Conservation (phyloP, 2,329 filamentous ascomycete genomes). For the Periconia sp. region DNA sequence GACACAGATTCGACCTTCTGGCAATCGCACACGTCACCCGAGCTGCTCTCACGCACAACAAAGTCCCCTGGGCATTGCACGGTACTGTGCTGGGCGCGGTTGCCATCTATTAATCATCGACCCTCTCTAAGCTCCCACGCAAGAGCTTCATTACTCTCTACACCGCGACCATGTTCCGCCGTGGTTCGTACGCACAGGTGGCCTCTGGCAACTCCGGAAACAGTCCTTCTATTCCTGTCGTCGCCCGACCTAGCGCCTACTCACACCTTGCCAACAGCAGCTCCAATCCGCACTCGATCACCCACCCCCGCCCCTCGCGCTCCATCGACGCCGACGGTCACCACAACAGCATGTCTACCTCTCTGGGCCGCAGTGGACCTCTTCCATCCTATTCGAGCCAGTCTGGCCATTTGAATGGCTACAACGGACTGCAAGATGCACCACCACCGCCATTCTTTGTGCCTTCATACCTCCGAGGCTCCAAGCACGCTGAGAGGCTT, state of each 20-base stretch:
- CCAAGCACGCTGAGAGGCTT: slow-evolving; percentile 78
- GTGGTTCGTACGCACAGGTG: slow-evolving; percentile 68
- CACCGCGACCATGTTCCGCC: slow-evolving; percentile 45
- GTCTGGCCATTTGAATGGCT: slow-evolving; percentile 45
- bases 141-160: slow-evolving; percentile 6
- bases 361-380: slow-evolving; percentile 50
- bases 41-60: neutral
- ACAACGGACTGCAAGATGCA: slow-evolving; percentile 29
- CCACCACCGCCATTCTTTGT: slow-evolving; percentile 68
- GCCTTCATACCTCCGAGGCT: slow-evolving; percentile 81
- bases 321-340: slow-evolving; percentile 58
- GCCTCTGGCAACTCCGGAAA: slow-evolving; percentile 56
- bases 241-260: slow-evolving; percentile 52
- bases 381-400: slow-evolving; percentile 57
- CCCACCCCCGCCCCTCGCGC: slow-evolving; percentile 42
- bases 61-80: neutral
- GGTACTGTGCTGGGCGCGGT: slow-evolving; percentile 3
- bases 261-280: slow-evolving; percentile 63
- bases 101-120: no score
- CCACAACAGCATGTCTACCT: slow-evolving; percentile 49
- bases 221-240: slow-evolving; percentile 39
- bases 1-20: no score
- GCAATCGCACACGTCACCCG: no score
- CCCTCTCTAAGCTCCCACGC: no score
- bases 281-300: slow-evolving; percentile 27